Evolutionary conservation across 345 rosid species (phyloP), one percentile per base, ranked within the genome.

Genomic region (Kernera saxatilis): DNA sequence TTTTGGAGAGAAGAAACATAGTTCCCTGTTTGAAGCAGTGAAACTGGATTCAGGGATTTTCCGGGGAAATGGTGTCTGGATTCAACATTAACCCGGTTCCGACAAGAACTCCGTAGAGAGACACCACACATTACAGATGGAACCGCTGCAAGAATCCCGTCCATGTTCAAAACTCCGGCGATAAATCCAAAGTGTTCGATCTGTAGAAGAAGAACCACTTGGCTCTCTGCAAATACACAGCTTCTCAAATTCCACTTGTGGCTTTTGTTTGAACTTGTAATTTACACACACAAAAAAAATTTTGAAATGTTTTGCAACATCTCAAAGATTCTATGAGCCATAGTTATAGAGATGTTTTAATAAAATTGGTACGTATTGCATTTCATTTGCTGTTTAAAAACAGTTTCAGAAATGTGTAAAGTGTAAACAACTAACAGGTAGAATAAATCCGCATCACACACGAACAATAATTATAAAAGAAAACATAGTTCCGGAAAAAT

Each of bases 131-230:
- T 21, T 69, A 79, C 33, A 8, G 80, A 6, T 9, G 84, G 52
- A 71, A 82, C 48, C 43, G 79, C 57, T 55, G 71, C n/a, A 58
- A 59, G 8, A 69, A 32, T 25, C 29, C 68, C 23, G 30, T 35
- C 82, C 82, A 82, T 59, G 32, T 63, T 35, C 14, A 39, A 61
- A 54, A 50, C 50, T 52, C 73, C 59, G 72, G 72, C 69, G 69
- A 56, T 61, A 22, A 75, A 3, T 68, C 58, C 73, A 1, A 68
- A 12, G 63, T 2, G 37, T 39, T 49, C 18, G 60, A 30, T 30
- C 39, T 30, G 30, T 54, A 4, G 30, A 26, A n/a, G 25, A 56
- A 54, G 52, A 40, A 19, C 6, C 32, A 44, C 13, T 55, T 2
- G 3, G 2, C 14, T 30, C 53, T 35, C n/a, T 17, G 69, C 68